Percentiles rank a stretch among this genome's conserved stretches.
phyloP scores from a whole-genome alignment of 768 basidiomycete species.

The Pleurotus eryngii region DNA sequence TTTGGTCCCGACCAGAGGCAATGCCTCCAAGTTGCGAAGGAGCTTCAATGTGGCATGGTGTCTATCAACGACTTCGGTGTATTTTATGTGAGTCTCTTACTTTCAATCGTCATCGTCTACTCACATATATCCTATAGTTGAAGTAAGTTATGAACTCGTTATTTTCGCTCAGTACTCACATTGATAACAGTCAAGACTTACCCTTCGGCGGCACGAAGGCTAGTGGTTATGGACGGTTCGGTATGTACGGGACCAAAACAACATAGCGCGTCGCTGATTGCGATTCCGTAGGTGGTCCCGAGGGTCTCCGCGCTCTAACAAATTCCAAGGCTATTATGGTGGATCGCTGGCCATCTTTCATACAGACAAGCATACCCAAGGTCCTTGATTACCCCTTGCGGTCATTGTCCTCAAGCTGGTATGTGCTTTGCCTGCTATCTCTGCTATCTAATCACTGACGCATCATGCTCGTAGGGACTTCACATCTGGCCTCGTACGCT shows the following conservation, averaged over 20 bases:
- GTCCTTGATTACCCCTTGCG: conserved; percentile 85
- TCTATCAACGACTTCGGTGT: conserved; percentile 93
- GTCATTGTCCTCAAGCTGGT: conserved; percentile 75
- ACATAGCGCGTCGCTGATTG: conserved; percentile 11
- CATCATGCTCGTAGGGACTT: conserved; percentile 39
- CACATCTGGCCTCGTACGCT: conserved; percentile 44
- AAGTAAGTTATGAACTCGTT: conserved; percentile 46
- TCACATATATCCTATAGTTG: conserved; percentile 36
- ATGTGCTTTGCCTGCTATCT: conserved; percentile 20
- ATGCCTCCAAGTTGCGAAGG: conserved; percentile 76
- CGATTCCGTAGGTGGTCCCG: conserved; percentile 70
- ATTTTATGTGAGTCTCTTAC: conserved; percentile 61
- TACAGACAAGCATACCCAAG: conserved; percentile 84
- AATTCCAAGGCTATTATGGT: conserved; percentile 84
- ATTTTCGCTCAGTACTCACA: conserved; percentile 12
- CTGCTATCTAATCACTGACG: neutral
- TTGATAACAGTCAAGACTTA: conserved; percentile 65
- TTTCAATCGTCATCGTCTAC: neutral
- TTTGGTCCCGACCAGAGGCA: conserved; percentile 84
- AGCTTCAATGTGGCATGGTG: conserved; percentile 94
- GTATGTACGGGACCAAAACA: conserved; percentile 29
- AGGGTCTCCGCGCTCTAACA: conserved; percentile 86
- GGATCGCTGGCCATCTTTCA: conserved; percentile 80
- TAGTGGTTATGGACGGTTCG: conserved; percentile 93
- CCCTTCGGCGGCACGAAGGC: conserved; percentile 94